Evolutionary conservation across 305 asterid species (phyloP).

Genomic region (Petunia hybrid): DNA sequence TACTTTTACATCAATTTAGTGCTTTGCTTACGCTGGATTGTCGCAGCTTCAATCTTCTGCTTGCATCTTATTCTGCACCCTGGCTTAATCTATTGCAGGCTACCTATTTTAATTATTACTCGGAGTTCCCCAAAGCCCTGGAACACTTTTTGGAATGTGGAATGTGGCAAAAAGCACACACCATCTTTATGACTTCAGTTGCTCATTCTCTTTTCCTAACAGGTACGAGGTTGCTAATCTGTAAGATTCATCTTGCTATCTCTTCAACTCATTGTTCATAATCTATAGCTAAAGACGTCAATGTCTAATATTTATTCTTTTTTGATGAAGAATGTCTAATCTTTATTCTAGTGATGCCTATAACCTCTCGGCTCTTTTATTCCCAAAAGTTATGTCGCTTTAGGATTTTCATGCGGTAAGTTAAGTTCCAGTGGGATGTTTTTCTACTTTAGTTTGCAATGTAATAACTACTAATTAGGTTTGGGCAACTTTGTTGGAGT

Average conservation of each 20-base stretch:
- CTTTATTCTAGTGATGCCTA: slow-evolving; percentile 1
- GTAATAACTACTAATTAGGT: slow-evolving; percentile 13
- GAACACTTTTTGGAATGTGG: slow-evolving; percentile 83
- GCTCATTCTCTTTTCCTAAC: slow-evolving; percentile 91
- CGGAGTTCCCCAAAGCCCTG: slow-evolving; percentile 76
- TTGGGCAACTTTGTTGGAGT: background rate
- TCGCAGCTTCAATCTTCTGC: slow-evolving; percentile 27
- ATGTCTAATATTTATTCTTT: background rate
- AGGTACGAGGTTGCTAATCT: slow-evolving; percentile 50
- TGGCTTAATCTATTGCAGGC: slow-evolving; percentile 65
- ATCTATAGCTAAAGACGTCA: background rate
- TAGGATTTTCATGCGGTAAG: background rate
- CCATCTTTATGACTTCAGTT: slow-evolving; percentile 76
- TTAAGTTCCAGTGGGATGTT: slow-evolving; percentile 18
- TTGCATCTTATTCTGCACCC: slow-evolving; percentile 38
- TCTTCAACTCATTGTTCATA: background rate
- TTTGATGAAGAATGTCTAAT: background rate
- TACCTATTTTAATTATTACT: slow-evolving; percentile 67
- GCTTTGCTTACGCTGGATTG: slow-evolving; percentile 27
- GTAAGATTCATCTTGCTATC: slow-evolving; percentile 13
- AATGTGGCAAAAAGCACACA: slow-evolving; percentile 92
- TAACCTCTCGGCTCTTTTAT: background rate
- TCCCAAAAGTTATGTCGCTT: background rate
- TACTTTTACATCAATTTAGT: background rate
- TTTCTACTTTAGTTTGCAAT: background rate